Percentiles rank a stretch among this genome's conserved stretches.
These are phyloP conservation scores for Monascus ruber DNA, from an alignment of 2,329 filamentous ascomycete species.

Conservation along the genomic window DNA sequence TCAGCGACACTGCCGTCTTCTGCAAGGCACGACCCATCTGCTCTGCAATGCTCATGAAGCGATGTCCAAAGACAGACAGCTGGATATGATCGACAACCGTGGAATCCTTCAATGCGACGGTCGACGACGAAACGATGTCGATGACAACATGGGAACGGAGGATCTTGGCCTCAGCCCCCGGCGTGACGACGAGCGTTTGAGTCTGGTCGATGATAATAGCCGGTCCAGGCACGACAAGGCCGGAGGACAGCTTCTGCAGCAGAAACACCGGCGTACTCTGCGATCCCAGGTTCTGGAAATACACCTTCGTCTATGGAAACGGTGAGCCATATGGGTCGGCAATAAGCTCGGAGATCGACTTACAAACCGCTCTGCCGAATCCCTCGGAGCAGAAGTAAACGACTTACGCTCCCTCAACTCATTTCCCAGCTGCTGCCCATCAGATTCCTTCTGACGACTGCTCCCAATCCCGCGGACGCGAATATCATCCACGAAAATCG, in stretches of 20 bases:
- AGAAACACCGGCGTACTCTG: neutral
- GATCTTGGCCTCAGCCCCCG: slow-evolving; percentile 49
- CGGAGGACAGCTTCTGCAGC: neutral
- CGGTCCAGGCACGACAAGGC: slow-evolving; percentile 51
- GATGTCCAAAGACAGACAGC: slow-evolving; percentile 66
- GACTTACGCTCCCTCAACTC: slow-evolving; percentile 6
- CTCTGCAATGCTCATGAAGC: slow-evolving; percentile 78
- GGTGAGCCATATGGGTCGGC: too few species aligned
- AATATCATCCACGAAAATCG: slow-evolving; percentile 78
- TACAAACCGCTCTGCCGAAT: neutral
- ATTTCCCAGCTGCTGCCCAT: slow-evolving; percentile 51
- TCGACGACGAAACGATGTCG: neutral
- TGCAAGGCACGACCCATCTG: slow-evolving; percentile 72
- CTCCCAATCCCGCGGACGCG: slow-evolving; percentile 81
- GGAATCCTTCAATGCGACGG: slow-evolving; percentile 30
- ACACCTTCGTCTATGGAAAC: neutral
- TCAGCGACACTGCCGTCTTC: slow-evolving; percentile 63
- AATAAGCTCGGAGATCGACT: slow-evolving; percentile 18
- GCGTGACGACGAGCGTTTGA: slow-evolving; percentile 75
- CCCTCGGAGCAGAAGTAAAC: neutral
- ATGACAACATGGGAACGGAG: neutral
- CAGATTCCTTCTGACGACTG: slow-evolving; percentile 54
- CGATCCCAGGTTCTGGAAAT: neutral
- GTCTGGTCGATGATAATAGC: slow-evolving; percentile 65
- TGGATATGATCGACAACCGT: slow-evolving; percentile 62